phyloP scores from a whole-genome alignment of 108 stramenopile species.

The Cyclotella kingstonii region DNA sequence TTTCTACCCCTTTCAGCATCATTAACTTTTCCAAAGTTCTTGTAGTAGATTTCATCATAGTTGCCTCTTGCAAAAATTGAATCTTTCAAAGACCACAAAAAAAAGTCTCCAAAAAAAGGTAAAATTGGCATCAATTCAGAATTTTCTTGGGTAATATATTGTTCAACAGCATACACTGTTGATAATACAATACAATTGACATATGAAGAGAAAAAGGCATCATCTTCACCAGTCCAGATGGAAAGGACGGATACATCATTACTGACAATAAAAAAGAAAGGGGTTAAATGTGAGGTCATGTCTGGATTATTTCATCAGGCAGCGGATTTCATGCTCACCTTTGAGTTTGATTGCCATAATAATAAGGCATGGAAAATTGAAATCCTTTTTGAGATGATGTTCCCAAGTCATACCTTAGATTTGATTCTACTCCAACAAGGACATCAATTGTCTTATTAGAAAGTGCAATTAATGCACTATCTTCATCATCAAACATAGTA shows the following conservation, averaged over 20 bases:
- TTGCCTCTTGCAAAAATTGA: constrained; percentile 11
- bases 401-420: constrained; percentile 32
- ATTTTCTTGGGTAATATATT: constrained; percentile 25
- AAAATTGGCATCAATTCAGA: constrained; percentile 25
- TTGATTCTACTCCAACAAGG: constrained; percentile 39
- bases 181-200: constrained; percentile 46
- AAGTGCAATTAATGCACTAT: constrained; percentile 38
- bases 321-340: constrained; percentile 1
- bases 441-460: constrained; percentile 45
- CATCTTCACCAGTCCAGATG: constrained; percentile 49
- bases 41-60: constrained; percentile 13
- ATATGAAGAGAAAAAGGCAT: constrained; percentile 48
- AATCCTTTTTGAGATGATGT: constrained; percentile 10
- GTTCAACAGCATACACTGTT: constrained; percentile 51
- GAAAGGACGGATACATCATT: constrained; percentile 12
- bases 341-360: constrained; percentile 39
- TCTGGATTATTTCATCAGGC: background rate
- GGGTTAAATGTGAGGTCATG: background rate
- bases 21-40: constrained; percentile 14
- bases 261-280: constrained; percentile 1
- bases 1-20: constrained; percentile 12
- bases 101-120: constrained; percentile 38
- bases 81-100: constrained; percentile 21
- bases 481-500: constrained; percentile 25
- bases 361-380: constrained; percentile 45